Evolutionary conservation across 305 asterid species (phyloP), one percentile per base, ranked within the genome.

Genomic region (Rubia occidens): DNA sequence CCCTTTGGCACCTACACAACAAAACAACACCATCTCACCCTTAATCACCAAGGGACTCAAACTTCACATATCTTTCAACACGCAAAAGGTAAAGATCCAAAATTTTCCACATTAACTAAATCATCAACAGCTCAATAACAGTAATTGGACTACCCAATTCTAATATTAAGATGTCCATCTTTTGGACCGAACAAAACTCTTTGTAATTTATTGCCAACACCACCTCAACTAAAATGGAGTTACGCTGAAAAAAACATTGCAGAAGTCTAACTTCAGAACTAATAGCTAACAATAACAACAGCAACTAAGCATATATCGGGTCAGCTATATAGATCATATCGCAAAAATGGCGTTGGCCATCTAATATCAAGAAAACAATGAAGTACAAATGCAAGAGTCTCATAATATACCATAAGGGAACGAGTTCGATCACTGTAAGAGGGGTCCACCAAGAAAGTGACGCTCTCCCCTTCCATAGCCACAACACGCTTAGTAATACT

Each of bases 1-100:
- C 97, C 97, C 82, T 90, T 85, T 18, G 97, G 97, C 65, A 93
- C 90, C 97, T 91, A 75, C 42, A 77, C 62, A 70, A 61, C 61
- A 79, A 81, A 77, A 73, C 37, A 69, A n/a, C n/a, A n/a, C n/a
- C n/a, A n/a, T n/a, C n/a, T n/a, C n/a, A 11, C 20, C 55, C 20
- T 9, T 17, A 29, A 4, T 17, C 29, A n/a, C 53, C 24, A 67
- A 55, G 9, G 39, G 4, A n/a, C 21, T n/a, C 20, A 63, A 62
- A 17, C 44, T 63, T 63, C 44, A 24, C 32, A 63, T 8, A 39
- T 13, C 32, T 63, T 35, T 17, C 26, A 40, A n/a, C 5, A n/a
- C n/a, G 43, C 26, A 40, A 55, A 62, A 8, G 43, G 11, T 9
- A 63, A 2, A n/a, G 0, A 14, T 13, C 8, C 8, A 3, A n/a